phyloP scores from a whole-genome alignment of 306 rosid species.

The Prunus fruticosa region DNA sequence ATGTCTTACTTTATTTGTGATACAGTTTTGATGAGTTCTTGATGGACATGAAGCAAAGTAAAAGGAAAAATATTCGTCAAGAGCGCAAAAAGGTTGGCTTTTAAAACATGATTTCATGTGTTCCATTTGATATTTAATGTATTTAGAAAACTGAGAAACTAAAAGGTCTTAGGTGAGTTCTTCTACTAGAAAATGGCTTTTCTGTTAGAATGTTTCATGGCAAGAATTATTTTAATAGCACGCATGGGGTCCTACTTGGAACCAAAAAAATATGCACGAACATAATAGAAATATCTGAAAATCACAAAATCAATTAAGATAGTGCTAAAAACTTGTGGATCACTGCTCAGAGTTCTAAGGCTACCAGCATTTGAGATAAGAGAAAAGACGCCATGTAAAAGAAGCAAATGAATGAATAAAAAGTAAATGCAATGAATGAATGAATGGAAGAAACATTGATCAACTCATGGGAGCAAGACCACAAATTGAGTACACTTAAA shows the following conservation, averaged over 20 bases:
- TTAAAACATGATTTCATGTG: constrained; percentile 6
- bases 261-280: background rate
- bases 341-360: too few species aligned
- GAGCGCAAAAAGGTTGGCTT: constrained; percentile 85
- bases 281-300: background rate
- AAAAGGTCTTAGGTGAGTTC: background rate
- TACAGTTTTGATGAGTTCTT: constrained; percentile 88
- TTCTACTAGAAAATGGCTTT: background rate
- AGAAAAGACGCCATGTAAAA: background rate
- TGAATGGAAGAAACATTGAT: background rate
- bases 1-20: background rate
- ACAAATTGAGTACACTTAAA: background rate
- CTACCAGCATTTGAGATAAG: too few species aligned
- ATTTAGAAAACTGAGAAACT: background rate
- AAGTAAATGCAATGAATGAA: background rate
- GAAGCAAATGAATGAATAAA: background rate
- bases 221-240: background rate
- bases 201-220: background rate
- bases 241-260: background rate
- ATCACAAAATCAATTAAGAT: background rate
- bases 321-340: background rate
- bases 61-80: constrained; percentile 93
- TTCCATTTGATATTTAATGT: background rate
- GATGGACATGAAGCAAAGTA: constrained; percentile 95
- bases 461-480: constrained; percentile 1